Evolutionary conservation across 2,329 filamentous ascomycete genomes (phyloP).

Genomic region (Didymella keratinophila): DNA sequence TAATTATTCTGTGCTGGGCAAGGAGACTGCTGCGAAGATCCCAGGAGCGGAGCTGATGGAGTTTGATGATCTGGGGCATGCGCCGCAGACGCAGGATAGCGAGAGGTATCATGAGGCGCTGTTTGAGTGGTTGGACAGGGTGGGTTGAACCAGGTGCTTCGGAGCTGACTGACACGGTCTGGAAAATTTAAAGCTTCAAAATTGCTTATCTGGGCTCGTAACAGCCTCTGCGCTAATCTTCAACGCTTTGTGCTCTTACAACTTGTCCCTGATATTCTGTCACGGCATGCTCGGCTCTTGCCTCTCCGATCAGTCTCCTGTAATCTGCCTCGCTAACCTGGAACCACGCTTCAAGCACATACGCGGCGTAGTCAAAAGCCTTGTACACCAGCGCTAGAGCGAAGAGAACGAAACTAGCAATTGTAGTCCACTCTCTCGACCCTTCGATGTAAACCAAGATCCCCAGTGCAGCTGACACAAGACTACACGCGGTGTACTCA

Average conservation of each 20-base stretch:
- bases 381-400: neutral
- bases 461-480: neutral
- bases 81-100: conserved; percentile 63
- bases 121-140: conserved; percentile 54
- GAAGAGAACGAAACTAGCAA: neutral
- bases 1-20: conserved; percentile 60
- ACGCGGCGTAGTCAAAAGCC: neutral
- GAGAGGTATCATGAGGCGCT: conserved; percentile 57
- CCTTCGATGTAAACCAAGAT: neutral
- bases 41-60: conserved; percentile 55
- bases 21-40: conserved; percentile 55
- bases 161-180: neutral
- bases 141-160: neutral
- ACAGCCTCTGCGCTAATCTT: neutral
- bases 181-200: neutral
- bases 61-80: conserved; percentile 60
- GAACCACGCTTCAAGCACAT: conserved; percentile 3
- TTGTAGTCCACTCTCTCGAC: neutral
- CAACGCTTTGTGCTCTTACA: neutral
- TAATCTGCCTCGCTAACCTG: conserved; percentile 9
- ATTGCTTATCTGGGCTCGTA: neutral
- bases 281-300: neutral
- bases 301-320: neutral
- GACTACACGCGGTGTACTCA: neutral
- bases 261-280: neutral